A percentile compares a stretch with the other conserved stretches of the same genome.
These are phyloP conservation scores for Cetraspora pellucida DNA, from an alignment of 192 early-diverging fungal species.

Conservation along the genomic window DNA sequence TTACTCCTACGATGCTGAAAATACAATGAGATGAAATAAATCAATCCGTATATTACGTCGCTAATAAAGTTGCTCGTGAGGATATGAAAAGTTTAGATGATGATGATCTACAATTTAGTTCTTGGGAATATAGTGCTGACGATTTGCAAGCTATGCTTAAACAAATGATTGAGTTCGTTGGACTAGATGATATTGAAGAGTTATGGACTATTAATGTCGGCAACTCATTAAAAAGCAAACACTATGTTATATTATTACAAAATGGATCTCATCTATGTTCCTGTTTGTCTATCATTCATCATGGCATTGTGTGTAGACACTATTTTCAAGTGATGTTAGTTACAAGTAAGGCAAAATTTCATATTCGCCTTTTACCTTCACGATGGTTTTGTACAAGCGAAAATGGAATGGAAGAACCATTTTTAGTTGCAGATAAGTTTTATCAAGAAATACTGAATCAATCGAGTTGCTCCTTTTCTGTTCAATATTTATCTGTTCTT, in stretches of 20 bases:
- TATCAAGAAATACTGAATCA: neutral
- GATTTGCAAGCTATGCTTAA: neutral
- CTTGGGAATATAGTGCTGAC: neutral
- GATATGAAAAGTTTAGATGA: no score
- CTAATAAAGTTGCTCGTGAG: no score
- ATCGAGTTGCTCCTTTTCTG: neutral
- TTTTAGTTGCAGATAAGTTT: neutral
- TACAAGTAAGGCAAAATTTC: neutral
- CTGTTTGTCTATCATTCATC: neutral
- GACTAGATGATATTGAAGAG: neutral
- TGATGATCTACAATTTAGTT: no score
- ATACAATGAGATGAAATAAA: no score
- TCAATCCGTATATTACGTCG: no score
- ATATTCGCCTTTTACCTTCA: neutral
- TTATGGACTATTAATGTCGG: neutral
- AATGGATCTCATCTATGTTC: neutral
- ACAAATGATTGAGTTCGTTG: neutral
- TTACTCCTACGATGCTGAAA: no score
- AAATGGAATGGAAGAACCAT: neutral
- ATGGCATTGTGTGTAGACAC: neutral
- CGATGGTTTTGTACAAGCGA: neutral
- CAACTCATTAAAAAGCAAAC: neutral
- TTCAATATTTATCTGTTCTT: no score
- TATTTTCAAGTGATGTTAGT: slow-evolving; percentile 11
- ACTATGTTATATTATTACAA: slow-evolving; percentile 5